Evolutionary conservation across 1,284 basidiomycete genomes (phyloP), one percentile per base, ranked within the genome.

Genomic region (Apiotrichum gamsii): DNA sequence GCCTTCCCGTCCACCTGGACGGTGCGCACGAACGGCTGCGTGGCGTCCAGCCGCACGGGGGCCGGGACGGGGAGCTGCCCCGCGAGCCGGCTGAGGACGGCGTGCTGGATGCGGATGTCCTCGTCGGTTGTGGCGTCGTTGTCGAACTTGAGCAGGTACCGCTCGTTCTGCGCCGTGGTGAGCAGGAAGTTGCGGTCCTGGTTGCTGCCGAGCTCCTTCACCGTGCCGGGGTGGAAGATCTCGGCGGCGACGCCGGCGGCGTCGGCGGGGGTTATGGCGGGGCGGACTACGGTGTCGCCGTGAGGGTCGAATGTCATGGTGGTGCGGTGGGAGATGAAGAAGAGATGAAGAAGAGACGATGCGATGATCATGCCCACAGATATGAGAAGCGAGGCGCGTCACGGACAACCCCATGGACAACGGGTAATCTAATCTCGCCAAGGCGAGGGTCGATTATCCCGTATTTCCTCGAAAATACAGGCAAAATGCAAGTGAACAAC

Each of bases 141-240:
- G 41, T 51, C 49, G n/a, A 51, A 51, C 18, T 51, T 51, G 41
- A 51, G 45, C 8, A 51, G 41, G 25, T 36, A 51, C 9, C 45
- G 44, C 20, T 32, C 37, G 19, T 9, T 3, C 25, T 29, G 21
- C 4, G 30, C 13, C 2, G 43, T 43, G 1, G 45, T 36, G 15
- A 47, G 23, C 9, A 51, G 45, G 19, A 30, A 51, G 45, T 51
- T 51, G 11, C 37, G 24, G 45, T 51, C 49, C 37, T 51, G 49
- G 45, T 51, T 47, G 16, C 39, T 43, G 21, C 49, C 49, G 18
- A 51, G 41, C n/a, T 51, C 49, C 13, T 39, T 47, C 31, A 37
- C 40, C 11, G 11, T 32, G 16, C 31, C 45, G n/a, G 9, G 30
- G 31, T 14, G 31, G 40, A 35, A 51, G 6, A 24, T 4, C 3